phyloP scores from a whole-genome alignment of 176 grass and related monocot species.

The Melocanna baccifera region DNA sequence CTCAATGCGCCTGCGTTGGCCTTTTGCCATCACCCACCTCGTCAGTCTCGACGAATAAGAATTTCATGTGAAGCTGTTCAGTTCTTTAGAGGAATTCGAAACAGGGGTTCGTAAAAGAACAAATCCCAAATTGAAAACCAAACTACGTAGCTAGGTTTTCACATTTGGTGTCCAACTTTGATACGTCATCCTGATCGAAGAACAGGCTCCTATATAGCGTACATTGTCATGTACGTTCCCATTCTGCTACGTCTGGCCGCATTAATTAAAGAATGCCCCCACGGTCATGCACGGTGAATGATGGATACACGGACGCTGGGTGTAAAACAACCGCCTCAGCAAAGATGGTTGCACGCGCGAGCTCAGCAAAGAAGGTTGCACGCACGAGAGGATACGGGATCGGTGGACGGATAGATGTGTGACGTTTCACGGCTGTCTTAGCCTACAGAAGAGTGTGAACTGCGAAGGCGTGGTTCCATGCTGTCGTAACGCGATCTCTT shows the following conservation, averaged over 20 bases:
- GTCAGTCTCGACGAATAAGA: too few species aligned
- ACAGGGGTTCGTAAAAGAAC: background rate
- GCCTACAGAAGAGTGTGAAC: background rate
- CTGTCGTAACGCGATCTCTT: slow-evolving; percentile 34
- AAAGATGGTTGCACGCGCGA: background rate
- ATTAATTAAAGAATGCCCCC: too few species aligned
- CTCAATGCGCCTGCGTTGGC: background rate
- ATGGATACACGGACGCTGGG: background rate
- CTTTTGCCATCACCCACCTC: background rate
- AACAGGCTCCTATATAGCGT: background rate
- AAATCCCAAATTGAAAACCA: background rate
- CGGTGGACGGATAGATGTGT: background rate
- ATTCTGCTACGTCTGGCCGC: too few species aligned
- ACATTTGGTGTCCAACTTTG: too few species aligned
- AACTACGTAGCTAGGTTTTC: background rate
- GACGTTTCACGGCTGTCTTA: background rate
- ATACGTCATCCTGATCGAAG: background rate
- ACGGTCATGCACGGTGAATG: background rate
- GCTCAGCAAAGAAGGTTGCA: background rate
- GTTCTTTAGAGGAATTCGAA: background rate
- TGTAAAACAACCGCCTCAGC: background rate
- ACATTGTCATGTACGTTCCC: background rate
- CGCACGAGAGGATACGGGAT: background rate
- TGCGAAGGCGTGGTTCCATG: background rate
- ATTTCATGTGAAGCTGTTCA: background rate